Conservation (phyloP, 192 early-diverging fungal species). For the Linnemannia schmuckeri region DNA sequence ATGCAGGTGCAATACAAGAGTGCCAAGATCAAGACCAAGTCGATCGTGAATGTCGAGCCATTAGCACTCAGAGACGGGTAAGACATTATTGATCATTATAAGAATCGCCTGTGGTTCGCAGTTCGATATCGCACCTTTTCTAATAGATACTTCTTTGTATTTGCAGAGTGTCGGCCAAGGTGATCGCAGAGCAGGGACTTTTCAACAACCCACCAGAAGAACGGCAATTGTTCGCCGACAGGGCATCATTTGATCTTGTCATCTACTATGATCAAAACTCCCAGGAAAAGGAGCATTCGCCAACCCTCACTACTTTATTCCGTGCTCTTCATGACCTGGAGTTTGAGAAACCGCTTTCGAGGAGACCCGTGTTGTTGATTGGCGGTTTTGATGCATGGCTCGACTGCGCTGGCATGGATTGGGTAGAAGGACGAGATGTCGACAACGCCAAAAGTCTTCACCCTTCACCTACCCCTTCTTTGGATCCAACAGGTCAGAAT, state of each 20-base stretch:
- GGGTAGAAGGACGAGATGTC: conserved; percentile 55
- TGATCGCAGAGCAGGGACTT: conserved; percentile 66
- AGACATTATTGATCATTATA: background rate
- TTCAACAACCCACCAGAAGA: conserved; percentile 70
- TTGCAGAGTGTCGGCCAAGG: conserved; percentile 60
- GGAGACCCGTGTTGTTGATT: conserved; percentile 74
- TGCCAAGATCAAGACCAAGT: conserved; percentile 76
- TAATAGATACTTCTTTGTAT: background rate
- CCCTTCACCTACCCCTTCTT: background rate
- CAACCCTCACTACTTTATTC: conserved; percentile 61
- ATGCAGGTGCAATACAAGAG: conserved; percentile 74
- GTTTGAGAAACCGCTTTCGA: conserved; percentile 63
- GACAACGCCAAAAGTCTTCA: conserved; percentile 30
- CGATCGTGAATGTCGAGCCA: conserved; percentile 85
- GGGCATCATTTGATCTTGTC: conserved; percentile 79
- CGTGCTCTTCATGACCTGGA: conserved; percentile 74
- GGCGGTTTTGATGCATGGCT: conserved; percentile 90
- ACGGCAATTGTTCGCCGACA: conserved; percentile 72
- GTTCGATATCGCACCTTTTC: background rate
- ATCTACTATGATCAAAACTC: conserved; percentile 79
- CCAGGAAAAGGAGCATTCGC: conserved; percentile 39
- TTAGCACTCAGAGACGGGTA: conserved; percentile 69
- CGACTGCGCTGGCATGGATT: conserved; percentile 60
- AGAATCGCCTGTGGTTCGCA: background rate
- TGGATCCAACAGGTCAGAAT: background rate